A percentile compares a stretch with the other conserved stretches of the same genome.
These are phyloP conservation scores for Trichocomaceae sp. DNA, from an alignment of 2,329 filamentous ascomycete species.

Conservation along the genomic window DNA sequence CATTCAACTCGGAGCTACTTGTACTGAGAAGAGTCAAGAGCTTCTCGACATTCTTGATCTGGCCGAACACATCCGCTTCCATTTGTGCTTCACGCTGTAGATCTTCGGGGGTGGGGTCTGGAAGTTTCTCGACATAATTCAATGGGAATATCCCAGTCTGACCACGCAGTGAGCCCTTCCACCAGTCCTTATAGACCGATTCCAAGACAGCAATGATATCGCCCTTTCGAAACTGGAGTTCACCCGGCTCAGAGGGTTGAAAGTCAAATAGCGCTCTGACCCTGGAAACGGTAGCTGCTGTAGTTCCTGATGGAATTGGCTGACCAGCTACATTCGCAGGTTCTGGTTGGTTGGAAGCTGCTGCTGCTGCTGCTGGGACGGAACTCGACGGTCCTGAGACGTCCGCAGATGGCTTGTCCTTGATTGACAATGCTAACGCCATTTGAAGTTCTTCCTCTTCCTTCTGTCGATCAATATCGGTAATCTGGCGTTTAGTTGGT, in stretches of 20 bases:
- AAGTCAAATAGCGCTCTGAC: conserved; percentile 94
- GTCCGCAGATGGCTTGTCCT: conserved; percentile 56
- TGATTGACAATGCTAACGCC: conserved; percentile 84
- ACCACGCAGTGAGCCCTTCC: conserved; percentile 89
- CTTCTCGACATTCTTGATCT: conserved; percentile 72
- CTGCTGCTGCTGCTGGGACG: conserved; percentile 22
- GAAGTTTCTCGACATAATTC: conserved; percentile 96
- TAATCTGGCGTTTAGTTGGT: conserved; percentile 86
- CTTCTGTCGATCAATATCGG: conserved; percentile 80
- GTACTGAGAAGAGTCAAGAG: conserved; percentile 85
- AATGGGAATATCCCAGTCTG: conserved; percentile 97
- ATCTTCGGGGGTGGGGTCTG: conserved; percentile 90
- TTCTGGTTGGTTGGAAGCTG: conserved; percentile 29
- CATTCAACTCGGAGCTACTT: conserved; percentile 68
- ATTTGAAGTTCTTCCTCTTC: conserved; percentile 97
- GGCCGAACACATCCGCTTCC: conserved; percentile 73
- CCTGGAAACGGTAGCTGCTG: conserved; percentile 89
- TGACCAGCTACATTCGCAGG: conserved; percentile 34
- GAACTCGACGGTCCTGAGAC: conserved; percentile 32
- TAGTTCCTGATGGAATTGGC: conserved; percentile 67
- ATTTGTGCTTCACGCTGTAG: conserved; percentile 92
- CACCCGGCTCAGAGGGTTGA: conserved; percentile 83
- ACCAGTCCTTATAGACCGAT: conserved; percentile 99
- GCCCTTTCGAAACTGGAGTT: conserved; percentile 92
- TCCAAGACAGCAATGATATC: conserved; percentile 96